A percentile compares a stretch with the other conserved stretches of the same genome.
These are phyloP conservation scores for Oemleria cerasiformis DNA, from an alignment of 306 rosid genomes.

Conservation along the genomic window DNA sequence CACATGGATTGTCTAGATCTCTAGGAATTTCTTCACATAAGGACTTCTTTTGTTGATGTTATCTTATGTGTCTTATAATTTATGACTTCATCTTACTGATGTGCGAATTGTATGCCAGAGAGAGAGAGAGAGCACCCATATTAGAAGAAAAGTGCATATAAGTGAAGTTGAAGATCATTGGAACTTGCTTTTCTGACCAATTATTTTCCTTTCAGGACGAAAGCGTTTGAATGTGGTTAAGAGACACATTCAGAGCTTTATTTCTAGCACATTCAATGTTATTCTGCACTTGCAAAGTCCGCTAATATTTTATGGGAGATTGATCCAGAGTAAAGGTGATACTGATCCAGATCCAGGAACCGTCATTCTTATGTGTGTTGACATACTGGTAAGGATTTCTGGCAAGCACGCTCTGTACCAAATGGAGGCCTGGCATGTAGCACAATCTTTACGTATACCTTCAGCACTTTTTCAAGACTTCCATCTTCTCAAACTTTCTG, in stretches of 20 bases:
- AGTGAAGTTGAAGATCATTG: neutral
- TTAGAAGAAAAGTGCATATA: neutral
- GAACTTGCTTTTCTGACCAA: conserved; percentile 22
- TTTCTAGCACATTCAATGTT: conserved; percentile 59
- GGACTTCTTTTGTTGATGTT: neutral
- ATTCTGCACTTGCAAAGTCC: conserved; percentile 76
- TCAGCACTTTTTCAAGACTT: conserved; percentile 71
- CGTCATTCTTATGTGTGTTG: conserved; percentile 86
- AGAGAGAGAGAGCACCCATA: no score
- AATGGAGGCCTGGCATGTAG: conserved; percentile 71
- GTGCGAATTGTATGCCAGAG: no score
- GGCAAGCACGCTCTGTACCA: conserved; percentile 65
- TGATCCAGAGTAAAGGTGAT: conserved; percentile 29
- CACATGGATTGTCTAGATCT: neutral
- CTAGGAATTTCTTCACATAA: neutral
- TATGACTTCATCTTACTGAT: no score
- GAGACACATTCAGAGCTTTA: conserved; percentile 64
- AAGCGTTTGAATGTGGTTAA: conserved; percentile 69
- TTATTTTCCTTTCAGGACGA: conserved; percentile 47
- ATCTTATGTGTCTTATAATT: neutral
- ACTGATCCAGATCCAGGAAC: conserved; percentile 79
- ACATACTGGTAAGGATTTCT: conserved; percentile 66
- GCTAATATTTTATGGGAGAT: conserved; percentile 46
- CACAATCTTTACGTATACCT: conserved; percentile 70
- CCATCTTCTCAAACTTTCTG: conserved; percentile 46